Evolutionary conservation across 2,329 filamentous ascomycete species (phyloP).

Genomic region (Pseudogymnoascus sp.): DNA sequence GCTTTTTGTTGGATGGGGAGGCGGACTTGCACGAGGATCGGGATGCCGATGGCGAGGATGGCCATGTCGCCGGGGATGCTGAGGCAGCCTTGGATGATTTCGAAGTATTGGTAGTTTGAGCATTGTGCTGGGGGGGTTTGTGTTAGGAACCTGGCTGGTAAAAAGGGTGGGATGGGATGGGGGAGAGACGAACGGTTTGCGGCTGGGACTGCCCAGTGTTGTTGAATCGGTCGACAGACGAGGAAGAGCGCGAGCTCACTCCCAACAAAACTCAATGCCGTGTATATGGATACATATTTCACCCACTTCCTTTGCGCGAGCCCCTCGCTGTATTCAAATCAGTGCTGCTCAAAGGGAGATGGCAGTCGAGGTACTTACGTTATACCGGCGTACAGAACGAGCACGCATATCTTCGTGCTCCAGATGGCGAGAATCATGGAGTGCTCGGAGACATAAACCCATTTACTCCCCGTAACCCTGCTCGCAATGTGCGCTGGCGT

Average conservation of each 20-base stretch:
- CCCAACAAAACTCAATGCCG: slow-evolving; percentile 34
- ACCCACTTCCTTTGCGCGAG: slow-evolving; percentile 29
- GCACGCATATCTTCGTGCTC: slow-evolving; percentile 36
- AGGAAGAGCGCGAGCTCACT: slow-evolving; percentile 39
- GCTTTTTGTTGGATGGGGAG: slow-evolving; percentile 38
- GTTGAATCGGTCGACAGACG: slow-evolving; percentile 37
- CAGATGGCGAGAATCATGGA: slow-evolving; percentile 40
- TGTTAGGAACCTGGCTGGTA: slow-evolving; percentile 1
- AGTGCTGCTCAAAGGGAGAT: background rate
- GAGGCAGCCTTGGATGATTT: slow-evolving; percentile 39
- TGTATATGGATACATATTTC: slow-evolving; percentile 32
- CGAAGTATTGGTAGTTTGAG: slow-evolving; percentile 38
- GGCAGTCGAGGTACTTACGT: slow-evolving; percentile 7
- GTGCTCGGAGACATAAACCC: slow-evolving; percentile 41
- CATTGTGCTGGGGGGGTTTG: slow-evolving; percentile 31
- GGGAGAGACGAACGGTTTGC: slow-evolving; percentile 25
- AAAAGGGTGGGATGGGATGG: background rate
- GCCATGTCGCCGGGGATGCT: slow-evolving; percentile 40
- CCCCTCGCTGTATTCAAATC: slow-evolving; percentile 19
- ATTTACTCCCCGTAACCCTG: slow-evolving; percentile 38
- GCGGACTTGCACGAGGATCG: slow-evolving; percentile 35
- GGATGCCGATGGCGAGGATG: slow-evolving; percentile 41
- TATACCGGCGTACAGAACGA: slow-evolving; percentile 35
- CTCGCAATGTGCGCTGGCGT: slow-evolving; percentile 31
- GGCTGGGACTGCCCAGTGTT: slow-evolving; percentile 41